A percentile compares a stretch with the other conserved stretches of the same genome.
phyloP scores from a whole-genome alignment of 176 grass and related monocot genomes.

The Cymbopogon citratus region DNA sequence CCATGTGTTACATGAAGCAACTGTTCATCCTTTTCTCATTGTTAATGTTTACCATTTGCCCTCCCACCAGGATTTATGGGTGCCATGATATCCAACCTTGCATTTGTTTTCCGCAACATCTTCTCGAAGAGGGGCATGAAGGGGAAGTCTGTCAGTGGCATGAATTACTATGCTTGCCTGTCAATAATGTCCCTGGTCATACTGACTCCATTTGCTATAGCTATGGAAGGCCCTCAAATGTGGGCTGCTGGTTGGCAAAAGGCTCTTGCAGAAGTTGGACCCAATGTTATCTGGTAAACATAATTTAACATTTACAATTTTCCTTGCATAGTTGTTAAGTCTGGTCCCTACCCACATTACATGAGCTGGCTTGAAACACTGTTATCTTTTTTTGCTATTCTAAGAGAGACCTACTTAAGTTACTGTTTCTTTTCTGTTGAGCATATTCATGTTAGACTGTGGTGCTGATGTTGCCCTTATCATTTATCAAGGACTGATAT shows the following conservation, averaged over 20 bases:
- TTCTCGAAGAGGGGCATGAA: constrained; percentile 97
- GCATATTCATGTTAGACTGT: constrained; percentile 6
- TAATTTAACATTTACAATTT: constrained; percentile 10
- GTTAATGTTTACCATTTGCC: constrained; percentile 15
- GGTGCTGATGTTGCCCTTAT: neutral
- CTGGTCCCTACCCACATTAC: neutral
- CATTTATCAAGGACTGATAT: neutral
- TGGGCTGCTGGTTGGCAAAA: constrained; percentile 89
- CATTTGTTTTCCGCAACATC: constrained; percentile 92
- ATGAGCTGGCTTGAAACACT: neutral
- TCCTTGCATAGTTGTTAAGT: neutral
- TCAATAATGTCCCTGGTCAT: constrained; percentile 84
- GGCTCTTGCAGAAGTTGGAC: constrained; percentile 69
- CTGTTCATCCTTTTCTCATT: constrained; percentile 19
- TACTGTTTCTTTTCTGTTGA: neutral
- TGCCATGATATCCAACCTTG: constrained; percentile 98
- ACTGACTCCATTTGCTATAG: constrained; percentile 85
- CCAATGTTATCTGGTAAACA: constrained; percentile 72
- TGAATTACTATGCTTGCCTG: constrained; percentile 95
- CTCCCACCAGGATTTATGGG: constrained; percentile 80
- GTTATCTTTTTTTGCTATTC: neutral
- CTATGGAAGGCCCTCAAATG: constrained; percentile 78
- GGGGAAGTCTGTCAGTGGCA: constrained; percentile 79
- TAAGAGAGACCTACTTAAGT: neutral
- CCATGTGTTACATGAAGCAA: neutral